Evolutionary conservation across 371 early-diverging fungal genomes (phyloP).

Genomic region (Mortierella sp.): DNA sequence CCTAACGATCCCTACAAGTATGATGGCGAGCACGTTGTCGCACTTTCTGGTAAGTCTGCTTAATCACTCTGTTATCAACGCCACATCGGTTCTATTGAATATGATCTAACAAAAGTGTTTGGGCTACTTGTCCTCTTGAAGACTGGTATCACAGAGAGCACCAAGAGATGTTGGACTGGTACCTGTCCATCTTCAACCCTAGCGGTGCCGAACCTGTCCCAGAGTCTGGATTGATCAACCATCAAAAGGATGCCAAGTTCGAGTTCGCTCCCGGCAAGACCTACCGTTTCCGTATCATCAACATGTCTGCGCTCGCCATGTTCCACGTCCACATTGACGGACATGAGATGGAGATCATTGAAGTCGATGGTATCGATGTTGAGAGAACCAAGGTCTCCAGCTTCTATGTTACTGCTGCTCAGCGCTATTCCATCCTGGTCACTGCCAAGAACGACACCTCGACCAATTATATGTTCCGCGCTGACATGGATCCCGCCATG

Average conservation of each 20-base stretch:
- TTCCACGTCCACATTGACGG: conserved; percentile 83
- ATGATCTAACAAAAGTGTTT: no score
- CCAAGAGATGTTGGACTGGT: conserved; percentile 51
- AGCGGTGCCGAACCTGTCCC: conserved; percentile 77
- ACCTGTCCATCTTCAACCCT: conserved; percentile 68
- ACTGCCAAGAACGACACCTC: conserved; percentile 73
- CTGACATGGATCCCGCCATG: conserved; percentile 81
- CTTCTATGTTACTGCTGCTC: conserved; percentile 73
- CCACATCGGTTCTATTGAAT: no score
- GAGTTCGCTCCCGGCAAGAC: conserved; percentile 78
- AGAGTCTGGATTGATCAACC: conserved; percentile 67
- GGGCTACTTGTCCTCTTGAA: no score
- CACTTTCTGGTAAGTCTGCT: conserved; percentile 62
- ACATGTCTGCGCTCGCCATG: conserved; percentile 78
- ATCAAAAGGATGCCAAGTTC: conserved; percentile 58
- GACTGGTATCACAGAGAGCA: conserved; percentile 78
- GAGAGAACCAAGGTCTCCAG: conserved; percentile 64
- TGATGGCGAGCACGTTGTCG: conserved; percentile 74
- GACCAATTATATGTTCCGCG: conserved; percentile 76
- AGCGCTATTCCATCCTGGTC: conserved; percentile 77
- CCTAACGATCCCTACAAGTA: conserved; percentile 71
- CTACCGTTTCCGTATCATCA: conserved; percentile 86
- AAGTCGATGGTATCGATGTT: conserved; percentile 80
- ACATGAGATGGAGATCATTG: conserved; percentile 82
- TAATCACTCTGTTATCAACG: no score